A percentile compares a stretch with the other conserved stretches of the same genome.
Evolutionary conservation across 148 eudicot genomes (phyloP).

Genomic region (Silene conica): DNA sequence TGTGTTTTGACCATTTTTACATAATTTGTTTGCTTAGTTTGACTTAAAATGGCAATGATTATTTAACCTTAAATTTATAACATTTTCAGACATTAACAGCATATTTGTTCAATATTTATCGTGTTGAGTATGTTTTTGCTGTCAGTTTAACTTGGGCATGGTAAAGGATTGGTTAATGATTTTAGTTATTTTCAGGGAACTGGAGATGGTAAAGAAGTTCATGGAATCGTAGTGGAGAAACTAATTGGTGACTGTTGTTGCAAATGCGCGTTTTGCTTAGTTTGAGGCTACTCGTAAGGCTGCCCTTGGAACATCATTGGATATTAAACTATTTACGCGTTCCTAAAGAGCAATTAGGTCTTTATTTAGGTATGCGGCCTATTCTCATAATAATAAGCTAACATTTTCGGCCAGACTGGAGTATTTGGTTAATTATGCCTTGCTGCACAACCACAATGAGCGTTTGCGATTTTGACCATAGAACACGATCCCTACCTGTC

Average conservation of each 20-base stretch:
- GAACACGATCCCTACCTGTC: not conserved
- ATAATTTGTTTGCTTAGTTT: no score
- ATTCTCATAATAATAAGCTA: not conserved
- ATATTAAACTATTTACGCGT: not conserved
- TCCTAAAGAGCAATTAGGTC: not conserved
- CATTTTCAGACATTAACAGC: not conserved
- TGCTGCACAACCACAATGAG: not conserved
- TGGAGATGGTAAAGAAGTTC: conserved; percentile 30
- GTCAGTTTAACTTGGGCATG: not conserved
- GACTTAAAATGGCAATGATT: no score
- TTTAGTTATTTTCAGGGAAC: conserved; percentile 27
- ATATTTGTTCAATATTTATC: no score
- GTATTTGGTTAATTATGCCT: not conserved
- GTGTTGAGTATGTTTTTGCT: not conserved
- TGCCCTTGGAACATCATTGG: not conserved
- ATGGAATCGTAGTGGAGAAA: conserved; percentile 20
- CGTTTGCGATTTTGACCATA: not conserved
- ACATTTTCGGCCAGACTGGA: not conserved
- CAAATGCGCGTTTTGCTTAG: conserved; percentile 5
- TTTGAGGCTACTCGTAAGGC: not conserved
- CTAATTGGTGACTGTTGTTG: conserved; percentile 9
- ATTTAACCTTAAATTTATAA: not conserved
- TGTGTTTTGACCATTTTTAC: not conserved
- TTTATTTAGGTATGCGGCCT: not conserved
- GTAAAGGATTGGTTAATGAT: not conserved